Evolutionary conservation across 371 early-diverging fungal genomes (phyloP), one percentile per base, ranked within the genome.

Genomic region (Chytridium lagenaria): DNA sequence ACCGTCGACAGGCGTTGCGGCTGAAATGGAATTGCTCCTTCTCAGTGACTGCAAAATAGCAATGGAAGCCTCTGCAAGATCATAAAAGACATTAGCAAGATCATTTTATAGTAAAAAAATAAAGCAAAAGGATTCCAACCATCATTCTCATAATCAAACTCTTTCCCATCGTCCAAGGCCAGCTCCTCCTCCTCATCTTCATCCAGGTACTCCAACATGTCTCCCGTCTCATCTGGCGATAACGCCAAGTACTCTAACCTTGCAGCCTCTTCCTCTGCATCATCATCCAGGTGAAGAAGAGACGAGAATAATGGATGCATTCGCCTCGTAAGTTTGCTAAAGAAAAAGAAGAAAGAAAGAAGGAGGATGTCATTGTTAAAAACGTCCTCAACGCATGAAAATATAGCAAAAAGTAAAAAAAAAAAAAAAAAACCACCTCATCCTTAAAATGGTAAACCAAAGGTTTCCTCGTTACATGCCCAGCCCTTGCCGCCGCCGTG

Each of bases 251-350:
- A 63, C 63, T 63, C 63, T 36, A 63, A 30, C 36, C 63, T 30
- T 12, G 63, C 63, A 31, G 63, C 63, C 63, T 63, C 63, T 36
- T 63, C 63, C 37, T 63, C 63, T 30, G 26, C 63, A 31, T 63
- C 63, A 12, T 91, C 74, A 92, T 87, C 95, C 95, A 95, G 5
- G 88, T 83, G 74, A 92, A 94, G 34, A 91, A 85, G 44, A 91
- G 72, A 1, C 84, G 84, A n/a, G 91, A 89, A 90, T 72, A 0
- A 88, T 73, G 0, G 92, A 92, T 5, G 94, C 91, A 33, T 36
- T 36, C n/a, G 36, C 51, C 55, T 80, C 80, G 33, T 16, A 38
- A 38, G 73, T 71, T 59, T 16, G 44, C 70, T 70, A 50, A 44
- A 44, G 44, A 12, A 19, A 44, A 44, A 19, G 19, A 19, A 12